These are phyloP conservation scores for Medicago arabica DNA, from an alignment of 306 rosid species.

Conservation along the genomic window DNA sequence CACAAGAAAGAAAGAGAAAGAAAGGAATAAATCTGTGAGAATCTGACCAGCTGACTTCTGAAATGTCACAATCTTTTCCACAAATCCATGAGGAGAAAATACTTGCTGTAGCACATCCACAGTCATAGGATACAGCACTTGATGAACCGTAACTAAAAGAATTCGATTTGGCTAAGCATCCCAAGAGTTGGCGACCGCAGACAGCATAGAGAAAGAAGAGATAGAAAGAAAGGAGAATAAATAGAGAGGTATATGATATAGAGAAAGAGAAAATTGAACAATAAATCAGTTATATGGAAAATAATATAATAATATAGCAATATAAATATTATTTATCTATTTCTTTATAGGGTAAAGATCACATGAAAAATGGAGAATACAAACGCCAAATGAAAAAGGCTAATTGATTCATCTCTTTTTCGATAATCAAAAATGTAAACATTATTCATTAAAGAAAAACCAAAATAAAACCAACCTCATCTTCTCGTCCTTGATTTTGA, in stretches of 20 bases:
- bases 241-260: conserved; percentile 69
- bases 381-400: conserved; percentile 15
- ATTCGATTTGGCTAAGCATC: conserved; percentile 98
- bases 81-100: conserved; percentile 96
- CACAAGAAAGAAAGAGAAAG: conserved; percentile 51
- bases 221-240: conserved; percentile 84
- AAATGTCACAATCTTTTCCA: conserved; percentile 98
- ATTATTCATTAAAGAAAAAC: conserved; percentile 3
- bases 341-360: background rate
- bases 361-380: conserved; percentile 14
- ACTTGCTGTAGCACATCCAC: conserved; percentile 99
- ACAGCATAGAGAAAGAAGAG: conserved; percentile 88
- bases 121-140: conserved; percentile 98
- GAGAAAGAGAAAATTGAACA: conserved; percentile 51
- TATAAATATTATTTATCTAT: background rate
- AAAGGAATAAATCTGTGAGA: conserved; percentile 71
- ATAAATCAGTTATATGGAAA: conserved; percentile 36
- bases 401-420: conserved; percentile 7
- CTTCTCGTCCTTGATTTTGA: conserved; percentile 94
- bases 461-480: conserved; percentile 77
- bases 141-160: conserved; percentile 98
- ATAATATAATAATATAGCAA: background rate
- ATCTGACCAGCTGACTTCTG: conserved; percentile 99
- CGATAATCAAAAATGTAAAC: conserved; percentile 30
- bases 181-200: conserved; percentile 72